Percentiles rank a stretch among this genome's conserved stretches.
Conservation (phyloP, 2,329 filamentous ascomycete species). For the Ophiostoma sp. region DNA sequence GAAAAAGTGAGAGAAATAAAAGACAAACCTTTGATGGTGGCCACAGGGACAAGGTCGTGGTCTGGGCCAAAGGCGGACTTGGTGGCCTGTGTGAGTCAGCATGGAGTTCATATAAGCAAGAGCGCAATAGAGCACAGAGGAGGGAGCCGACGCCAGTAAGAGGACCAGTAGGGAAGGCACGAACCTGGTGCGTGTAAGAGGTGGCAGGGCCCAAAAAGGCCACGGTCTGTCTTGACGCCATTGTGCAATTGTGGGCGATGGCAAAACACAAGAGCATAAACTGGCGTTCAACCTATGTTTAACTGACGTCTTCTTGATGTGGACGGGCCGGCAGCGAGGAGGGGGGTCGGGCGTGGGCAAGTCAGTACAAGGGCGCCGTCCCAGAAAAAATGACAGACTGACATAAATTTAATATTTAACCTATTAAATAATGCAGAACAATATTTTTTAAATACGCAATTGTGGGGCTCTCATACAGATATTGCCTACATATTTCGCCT, state of each 20-base stretch:
- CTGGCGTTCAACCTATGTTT: not conserved
- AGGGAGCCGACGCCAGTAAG: not conserved
- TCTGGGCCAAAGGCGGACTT: conserved; percentile 42
- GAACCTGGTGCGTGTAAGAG: conserved; percentile 32
- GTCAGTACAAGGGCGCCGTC: not conserved
- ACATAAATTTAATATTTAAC: not conserved
- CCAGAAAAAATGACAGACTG: not conserved
- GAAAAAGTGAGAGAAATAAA: too few relatives aligned
- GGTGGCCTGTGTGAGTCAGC: conserved; percentile 29
- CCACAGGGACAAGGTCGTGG: conserved; percentile 47
- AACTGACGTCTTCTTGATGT: not conserved
- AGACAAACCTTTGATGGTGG: conserved; percentile 44
- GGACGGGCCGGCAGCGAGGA: not conserved
- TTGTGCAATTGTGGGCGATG: not conserved
- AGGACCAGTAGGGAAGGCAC: conserved; percentile 7
- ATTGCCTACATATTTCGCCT: not conserved
- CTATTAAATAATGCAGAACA: not conserved
- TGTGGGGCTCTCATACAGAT: not conserved
- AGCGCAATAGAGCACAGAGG: not conserved
- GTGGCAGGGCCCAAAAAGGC: conserved; percentile 31
- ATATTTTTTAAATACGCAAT: not conserved
- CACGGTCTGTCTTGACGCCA: conserved; percentile 22
- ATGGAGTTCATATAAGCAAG: not conserved
- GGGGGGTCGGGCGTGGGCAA: conserved; percentile 4
- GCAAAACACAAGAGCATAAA: not conserved